These are phyloP conservation scores for Usnea hakonensis DNA, from an alignment of 495 filamentous ascomycete species.

Conservation along the genomic window DNA sequence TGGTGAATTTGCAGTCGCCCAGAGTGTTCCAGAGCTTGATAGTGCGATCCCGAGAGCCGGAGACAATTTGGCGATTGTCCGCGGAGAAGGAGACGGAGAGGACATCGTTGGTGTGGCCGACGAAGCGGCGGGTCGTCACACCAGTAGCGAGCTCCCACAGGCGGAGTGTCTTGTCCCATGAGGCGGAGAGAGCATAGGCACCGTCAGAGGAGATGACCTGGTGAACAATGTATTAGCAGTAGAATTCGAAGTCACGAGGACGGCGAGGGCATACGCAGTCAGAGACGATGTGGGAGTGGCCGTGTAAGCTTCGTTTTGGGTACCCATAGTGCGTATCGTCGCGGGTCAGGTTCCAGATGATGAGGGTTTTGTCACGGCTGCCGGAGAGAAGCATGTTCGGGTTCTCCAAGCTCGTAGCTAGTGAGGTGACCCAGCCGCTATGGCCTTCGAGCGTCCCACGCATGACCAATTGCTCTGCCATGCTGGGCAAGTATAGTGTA, in stretches of 20 bases:
- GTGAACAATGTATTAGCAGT: conserved; percentile 31
- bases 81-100: conserved; percentile 99
- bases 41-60: conserved; percentile 90
- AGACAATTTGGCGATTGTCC: conserved; percentile 99
- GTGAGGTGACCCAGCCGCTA: conserved; percentile 63
- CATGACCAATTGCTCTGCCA: conserved; percentile 95
- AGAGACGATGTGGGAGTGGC: conserved; percentile 99
- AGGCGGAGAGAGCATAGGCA: conserved; percentile 97
- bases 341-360: conserved; percentile 99
- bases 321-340: conserved; percentile 96
- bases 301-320: conserved; percentile 96
- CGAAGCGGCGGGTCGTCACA: conserved; percentile 93
- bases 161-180: conserved; percentile 99
- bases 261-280: conserved; percentile 76
- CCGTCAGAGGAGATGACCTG: conserved; percentile 99
- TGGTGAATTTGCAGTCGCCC: conserved; percentile 99
- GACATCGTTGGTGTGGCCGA: conserved; percentile 98
- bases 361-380: conserved; percentile 95
- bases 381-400: conserved; percentile 99
- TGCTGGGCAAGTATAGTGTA: conserved; percentile 39
- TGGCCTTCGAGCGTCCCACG: conserved; percentile 97
- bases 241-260: conserved; percentile 3
- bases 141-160: conserved; percentile 98
- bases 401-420: conserved; percentile 99
- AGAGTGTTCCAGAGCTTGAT: conserved; percentile 99